Conservation (phyloP, 225 moss, liverwort and hornwort genomes). For the Pseudisothecium myosuroides region DNA sequence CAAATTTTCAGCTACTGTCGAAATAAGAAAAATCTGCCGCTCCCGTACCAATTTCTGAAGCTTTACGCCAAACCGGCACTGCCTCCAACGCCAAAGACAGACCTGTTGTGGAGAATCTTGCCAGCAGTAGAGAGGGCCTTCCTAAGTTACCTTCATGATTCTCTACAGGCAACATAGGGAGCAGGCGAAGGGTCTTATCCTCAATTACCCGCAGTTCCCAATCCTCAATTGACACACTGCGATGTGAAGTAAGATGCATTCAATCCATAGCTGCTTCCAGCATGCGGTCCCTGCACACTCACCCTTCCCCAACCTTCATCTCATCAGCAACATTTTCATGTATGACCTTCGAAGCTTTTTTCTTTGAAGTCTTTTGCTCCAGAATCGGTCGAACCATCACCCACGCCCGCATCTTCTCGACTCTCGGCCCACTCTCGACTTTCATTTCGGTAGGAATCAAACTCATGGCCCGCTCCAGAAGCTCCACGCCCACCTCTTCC, state of each 20-base stretch:
- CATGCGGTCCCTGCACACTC: background rate
- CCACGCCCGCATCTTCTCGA: constrained; percentile 48
- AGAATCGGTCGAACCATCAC: constrained; percentile 1
- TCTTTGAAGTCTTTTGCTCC: background rate
- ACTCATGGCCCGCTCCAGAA: constrained; percentile 31
- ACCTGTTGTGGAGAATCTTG: background rate
- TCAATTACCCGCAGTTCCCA: background rate
- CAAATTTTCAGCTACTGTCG: background rate
- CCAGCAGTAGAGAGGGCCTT: background rate
- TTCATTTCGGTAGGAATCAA: constrained; percentile 21
- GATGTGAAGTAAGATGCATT: background rate
- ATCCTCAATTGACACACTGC: background rate
- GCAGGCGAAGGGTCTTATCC: background rate
- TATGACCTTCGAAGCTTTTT: background rate
- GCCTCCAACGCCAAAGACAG: background rate
- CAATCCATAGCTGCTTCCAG: background rate
- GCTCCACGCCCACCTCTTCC: constrained; percentile 31
- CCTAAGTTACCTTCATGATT: background rate
- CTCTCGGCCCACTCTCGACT: constrained; percentile 42
- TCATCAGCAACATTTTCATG: background rate
- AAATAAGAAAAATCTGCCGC: background rate
- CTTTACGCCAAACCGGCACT: background rate
- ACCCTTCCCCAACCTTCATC: background rate
- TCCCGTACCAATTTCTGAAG: background rate
- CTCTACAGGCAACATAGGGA: background rate